A percentile compares a stretch with the other conserved stretches of the same genome.
Conservation (phyloP, 2,329 filamentous ascomycete species). For the Rutstroemia sp. region DNA sequence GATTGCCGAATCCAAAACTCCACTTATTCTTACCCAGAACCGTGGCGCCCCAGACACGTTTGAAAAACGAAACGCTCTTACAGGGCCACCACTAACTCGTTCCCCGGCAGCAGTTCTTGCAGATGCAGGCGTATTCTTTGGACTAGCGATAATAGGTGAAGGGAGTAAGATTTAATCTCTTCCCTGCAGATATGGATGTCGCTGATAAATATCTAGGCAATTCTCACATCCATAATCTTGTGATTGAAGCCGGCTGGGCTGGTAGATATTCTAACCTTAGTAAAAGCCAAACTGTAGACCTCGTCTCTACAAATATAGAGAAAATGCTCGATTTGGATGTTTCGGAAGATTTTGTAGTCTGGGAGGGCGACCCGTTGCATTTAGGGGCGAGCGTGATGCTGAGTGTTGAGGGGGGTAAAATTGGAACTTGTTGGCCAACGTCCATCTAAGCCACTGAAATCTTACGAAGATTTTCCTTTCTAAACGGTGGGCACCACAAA, state of each 20-base stretch:
- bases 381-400: slow-evolving; percentile 35
- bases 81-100: slow-evolving; percentile 36
- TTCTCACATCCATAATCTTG: slow-evolving; percentile 34
- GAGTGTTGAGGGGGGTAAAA: slow-evolving; percentile 27
- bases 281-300: slow-evolving; percentile 30
- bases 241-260: slow-evolving; percentile 34
- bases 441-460: slow-evolving; percentile 7
- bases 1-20: slow-evolving; percentile 34
- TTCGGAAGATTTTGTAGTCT: slow-evolving; percentile 36
- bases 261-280: slow-evolving; percentile 34
- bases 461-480: neutral
- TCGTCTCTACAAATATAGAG: slow-evolving; percentile 36
- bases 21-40: slow-evolving; percentile 37
- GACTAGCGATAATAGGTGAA: slow-evolving; percentile 28
- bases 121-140: slow-evolving; percentile 35
- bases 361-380: slow-evolving; percentile 36
- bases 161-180: slow-evolving; percentile 6
- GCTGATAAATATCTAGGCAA: slow-evolving; percentile 22
- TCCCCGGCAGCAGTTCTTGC: slow-evolving; percentile 33
- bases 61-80: slow-evolving; percentile 32
- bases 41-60: slow-evolving; percentile 31
- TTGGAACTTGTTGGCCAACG: slow-evolving; percentile 32
- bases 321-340: slow-evolving; percentile 32
- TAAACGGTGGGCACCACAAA: neutral
- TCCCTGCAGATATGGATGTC: neutral